Percentiles rank a stretch among this genome's conserved stretches.
Evolutionary conservation across 1,139 yeast genomes (phyloP).

Genomic region (Kodamaea plutei): DNA sequence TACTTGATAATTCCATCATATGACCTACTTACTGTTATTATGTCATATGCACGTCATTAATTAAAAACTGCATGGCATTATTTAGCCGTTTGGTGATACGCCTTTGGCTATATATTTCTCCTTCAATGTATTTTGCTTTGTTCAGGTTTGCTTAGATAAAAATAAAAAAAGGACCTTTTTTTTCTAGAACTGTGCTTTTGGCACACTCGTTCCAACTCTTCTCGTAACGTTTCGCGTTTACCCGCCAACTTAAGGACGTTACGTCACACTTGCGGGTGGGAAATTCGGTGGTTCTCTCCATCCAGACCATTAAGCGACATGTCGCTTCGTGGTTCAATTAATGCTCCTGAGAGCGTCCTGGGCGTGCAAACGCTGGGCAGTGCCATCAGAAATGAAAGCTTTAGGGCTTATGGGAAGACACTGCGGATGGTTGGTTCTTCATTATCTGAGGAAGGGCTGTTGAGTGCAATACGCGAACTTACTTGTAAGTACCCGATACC

Average conservation of each 20-base stretch:
- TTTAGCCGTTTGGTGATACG: too few species aligned
- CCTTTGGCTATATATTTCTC: too few species aligned
- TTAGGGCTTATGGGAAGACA: conserved; percentile 62
- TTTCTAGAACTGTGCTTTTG: conserved; percentile 14
- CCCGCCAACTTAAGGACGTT: conserved; percentile 56
- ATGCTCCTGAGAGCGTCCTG: conserved; percentile 65
- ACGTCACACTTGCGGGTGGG: conserved; percentile 56
- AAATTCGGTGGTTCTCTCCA: conserved; percentile 78
- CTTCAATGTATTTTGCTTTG: too few species aligned
- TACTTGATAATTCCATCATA: too few species aligned
- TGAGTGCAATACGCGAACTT: conserved; percentile 79
- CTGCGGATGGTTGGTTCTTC: conserved; percentile 66
- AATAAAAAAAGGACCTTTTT: too few species aligned
- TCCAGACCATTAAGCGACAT: conserved; percentile 34
- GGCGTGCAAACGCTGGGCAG: conserved; percentile 73
- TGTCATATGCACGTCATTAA: too few species aligned
- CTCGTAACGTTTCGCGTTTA: conserved; percentile 61
- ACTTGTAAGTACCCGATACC: conserved; percentile 68
- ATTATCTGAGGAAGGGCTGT: conserved; percentile 40
- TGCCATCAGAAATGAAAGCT: conserved; percentile 60
- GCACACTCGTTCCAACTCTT: conserved; percentile 34
- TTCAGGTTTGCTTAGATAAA: too few species aligned
- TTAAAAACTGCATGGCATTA: too few species aligned
- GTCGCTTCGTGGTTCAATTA: conserved; percentile 11
- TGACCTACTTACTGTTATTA: too few species aligned